Evolutionary conservation across 805 yeast genomes (phyloP), one percentile per base, ranked within the genome.

Genomic region (Lipomyces yamadae): DNA sequence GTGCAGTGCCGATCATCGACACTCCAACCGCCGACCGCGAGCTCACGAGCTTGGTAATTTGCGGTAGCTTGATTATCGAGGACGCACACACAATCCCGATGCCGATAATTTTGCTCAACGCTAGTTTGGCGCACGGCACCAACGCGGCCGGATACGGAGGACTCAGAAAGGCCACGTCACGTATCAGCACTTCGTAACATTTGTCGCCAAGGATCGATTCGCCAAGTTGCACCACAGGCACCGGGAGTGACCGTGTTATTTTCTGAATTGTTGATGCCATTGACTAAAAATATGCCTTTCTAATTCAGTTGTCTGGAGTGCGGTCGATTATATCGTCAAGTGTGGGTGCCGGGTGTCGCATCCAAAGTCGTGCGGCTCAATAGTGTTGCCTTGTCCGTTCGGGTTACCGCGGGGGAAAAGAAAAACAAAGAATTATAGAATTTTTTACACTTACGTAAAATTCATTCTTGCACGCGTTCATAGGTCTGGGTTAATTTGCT

Each of bases 51-150:
- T 76, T 72, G 10, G 75, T n/a, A 58, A 81, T 77, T 70, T 81
- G 83, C 6, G 84, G 84, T 0, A 81, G 68, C 66, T 81, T 81
- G 52, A 80, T 78, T 29, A 80, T 71, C 2, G 81, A 75, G 1
- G 82, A 76, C 58, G 77, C 73, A 1, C 74, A 70, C 52, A 81
- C 76, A 39, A 81, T 78, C 4, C 78, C 82, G 45, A 78, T 61
- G 33, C 81, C 77, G 32, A 81, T 61, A 0, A 77, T 72, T 62
- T 78, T 77, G 10, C 80, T 70, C 30, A 80, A 57, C 18, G 78
- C 78, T 10, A 65, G 66, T 50, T 75, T 73, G 18, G 78, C 60
- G 39, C 80, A 74, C 7, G 70, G 70, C 13, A 33, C 30, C 29
- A 56, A 11, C 15, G 55, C 56, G 30, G 33, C 62, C 33, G 42